Conservation (phyloP, 139 green algal species). For the Coelastrella sp. region DNA sequence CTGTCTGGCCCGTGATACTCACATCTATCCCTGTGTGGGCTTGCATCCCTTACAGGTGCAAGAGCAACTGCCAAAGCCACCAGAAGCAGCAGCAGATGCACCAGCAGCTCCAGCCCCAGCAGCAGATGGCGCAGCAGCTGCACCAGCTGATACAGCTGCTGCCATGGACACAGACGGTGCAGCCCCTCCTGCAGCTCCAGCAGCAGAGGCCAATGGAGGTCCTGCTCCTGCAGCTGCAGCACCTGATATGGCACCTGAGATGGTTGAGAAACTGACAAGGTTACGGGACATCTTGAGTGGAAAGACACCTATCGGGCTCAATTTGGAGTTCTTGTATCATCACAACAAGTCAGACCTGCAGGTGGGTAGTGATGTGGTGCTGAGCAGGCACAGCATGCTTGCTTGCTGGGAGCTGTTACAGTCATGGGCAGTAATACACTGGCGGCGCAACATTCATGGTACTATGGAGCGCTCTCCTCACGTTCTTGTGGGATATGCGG, state of each 20-base stretch:
- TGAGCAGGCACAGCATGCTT: neutral
- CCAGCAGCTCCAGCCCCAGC: constrained; percentile 7
- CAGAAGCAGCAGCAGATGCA: constrained; percentile 10
- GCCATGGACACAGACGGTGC: neutral
- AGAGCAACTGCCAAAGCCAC: constrained; percentile 38
- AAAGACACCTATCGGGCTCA: constrained; percentile 87
- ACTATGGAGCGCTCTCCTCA: no score
- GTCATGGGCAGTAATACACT: no score
- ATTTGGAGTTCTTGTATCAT: constrained; percentile 96
- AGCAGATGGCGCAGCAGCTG: constrained; percentile 25
- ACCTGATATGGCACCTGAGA: constrained; percentile 42
- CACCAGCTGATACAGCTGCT: neutral
- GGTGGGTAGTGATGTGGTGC: constrained; percentile 26
- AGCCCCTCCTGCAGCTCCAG: constrained; percentile 36
- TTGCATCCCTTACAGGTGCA: constrained; percentile 8
- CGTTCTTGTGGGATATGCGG: no score
- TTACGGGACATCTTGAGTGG: constrained; percentile 89
- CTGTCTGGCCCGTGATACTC: no score
- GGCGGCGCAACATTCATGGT: no score
- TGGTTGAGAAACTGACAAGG: constrained; percentile 52
- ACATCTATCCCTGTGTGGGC: neutral
- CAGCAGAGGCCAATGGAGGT: constrained; percentile 4
- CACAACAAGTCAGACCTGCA: constrained; percentile 69
- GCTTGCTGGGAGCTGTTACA: no score
- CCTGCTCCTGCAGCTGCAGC: constrained; percentile 1